Base-by-base conservation (phyloP, 352 stramenopile species). In the Sclerospora graminicola region DNA sequence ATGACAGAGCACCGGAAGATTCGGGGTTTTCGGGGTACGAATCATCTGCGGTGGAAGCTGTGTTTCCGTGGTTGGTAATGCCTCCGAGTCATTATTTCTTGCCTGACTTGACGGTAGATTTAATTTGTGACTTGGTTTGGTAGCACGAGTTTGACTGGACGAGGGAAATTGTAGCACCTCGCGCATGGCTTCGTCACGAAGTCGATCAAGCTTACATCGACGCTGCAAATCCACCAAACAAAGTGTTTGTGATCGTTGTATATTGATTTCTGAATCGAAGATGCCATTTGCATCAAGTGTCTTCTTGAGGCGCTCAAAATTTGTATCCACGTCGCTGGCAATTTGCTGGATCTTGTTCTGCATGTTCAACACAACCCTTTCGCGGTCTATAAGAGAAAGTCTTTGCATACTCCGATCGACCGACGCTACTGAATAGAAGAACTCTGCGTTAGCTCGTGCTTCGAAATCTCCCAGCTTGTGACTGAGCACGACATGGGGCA, bases 391-490 rank as follows among this genome's bases (percentile, higher is more conserved):
- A 14, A 89, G 51, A 20, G 54, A 75, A 16, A 89, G 51, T 2
- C 58, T 59, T 8, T 71, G 61, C 27, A 89, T 53, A 40, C 56
- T 65, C 4, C 57, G 66, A 31, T 84, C 71, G 7, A 78, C 47
- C n/a, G n/a, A n/a, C 34, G 74, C 48, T 43, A 11, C 48, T 48
- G 21, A 26, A 26, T 26, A 26, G 21, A 26, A 26, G 21, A 7
- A 60, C n/a, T n/a, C n/a, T n/a, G n/a, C 46, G 42, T 65, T 74
- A 21, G 70, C 80, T 23, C 78, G 77, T 11, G 74, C 73, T 42
- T 89, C 74, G 48, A 87, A 87, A 31, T 84, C 72, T 43, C 76
- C 57, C 72, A 86, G 83, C 40, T 89, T 89, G 55, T 89, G 74
- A 43, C 64, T 61, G 30, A 89, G 35, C 31, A 89, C 66, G 13